These are phyloP conservation scores for Ganoderma boninense DNA, from an alignment of 1,284 basidiomycete species.

Conservation along the genomic window DNA sequence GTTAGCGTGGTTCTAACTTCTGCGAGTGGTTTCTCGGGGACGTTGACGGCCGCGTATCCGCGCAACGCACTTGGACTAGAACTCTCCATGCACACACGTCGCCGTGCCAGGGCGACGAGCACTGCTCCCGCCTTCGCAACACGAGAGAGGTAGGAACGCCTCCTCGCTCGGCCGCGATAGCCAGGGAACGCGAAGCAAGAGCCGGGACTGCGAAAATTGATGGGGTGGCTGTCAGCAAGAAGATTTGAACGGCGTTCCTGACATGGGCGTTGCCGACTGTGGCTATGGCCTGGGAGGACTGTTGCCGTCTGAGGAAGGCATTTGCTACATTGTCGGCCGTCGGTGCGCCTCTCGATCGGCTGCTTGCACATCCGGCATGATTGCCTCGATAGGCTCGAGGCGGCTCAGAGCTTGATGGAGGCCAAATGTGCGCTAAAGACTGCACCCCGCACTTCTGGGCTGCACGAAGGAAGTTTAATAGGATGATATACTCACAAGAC, in stretches of 20 bases:
- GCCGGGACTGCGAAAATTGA: not conserved
- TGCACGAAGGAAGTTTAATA: not conserved
- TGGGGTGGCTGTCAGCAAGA: not conserved
- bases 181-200: not conserved
- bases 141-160: not conserved
- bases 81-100: not conserved
- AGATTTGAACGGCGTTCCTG: not conserved
- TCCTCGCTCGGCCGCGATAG: not conserved
- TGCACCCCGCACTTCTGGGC: not conserved
- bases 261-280: not conserved
- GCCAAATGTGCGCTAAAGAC: not conserved
- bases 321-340: not conserved
- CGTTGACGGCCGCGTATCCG: not conserved
- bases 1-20: not conserved
- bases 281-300: not conserved
- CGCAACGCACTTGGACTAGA: not conserved
- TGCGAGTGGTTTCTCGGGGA: not conserved
- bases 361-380: not conserved
- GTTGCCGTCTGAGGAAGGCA: not conserved
- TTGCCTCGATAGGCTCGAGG: not conserved
- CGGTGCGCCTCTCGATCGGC: not conserved
- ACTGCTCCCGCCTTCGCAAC: slow-evolving; percentile 1
- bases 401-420: not conserved
- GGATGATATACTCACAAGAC: not conserved
- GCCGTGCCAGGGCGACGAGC: not conserved